These are phyloP conservation scores for Nyctanthes arbortristis DNA, from an alignment of 257 asterid genomes.

Conservation along the genomic window DNA sequence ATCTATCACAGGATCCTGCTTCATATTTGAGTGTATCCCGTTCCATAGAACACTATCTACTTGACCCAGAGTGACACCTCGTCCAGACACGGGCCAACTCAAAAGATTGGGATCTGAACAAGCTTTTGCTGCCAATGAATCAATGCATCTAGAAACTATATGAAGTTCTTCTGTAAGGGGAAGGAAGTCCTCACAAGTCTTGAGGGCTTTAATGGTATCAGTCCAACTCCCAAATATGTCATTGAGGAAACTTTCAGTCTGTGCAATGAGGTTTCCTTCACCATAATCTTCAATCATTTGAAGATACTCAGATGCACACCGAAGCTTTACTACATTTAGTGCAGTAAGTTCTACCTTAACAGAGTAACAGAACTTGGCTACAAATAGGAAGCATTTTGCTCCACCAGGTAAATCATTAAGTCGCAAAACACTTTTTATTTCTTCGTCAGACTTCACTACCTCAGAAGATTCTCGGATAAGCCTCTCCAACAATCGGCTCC, in stretches of 20 bases:
- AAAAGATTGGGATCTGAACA: conserved; percentile 32
- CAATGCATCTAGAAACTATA: conserved; percentile 46
- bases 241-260: conserved; percentile 35
- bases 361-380: conserved; percentile 54
- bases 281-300: conserved; percentile 50
- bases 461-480: conserved; percentile 29
- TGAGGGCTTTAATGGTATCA: conserved; percentile 41
- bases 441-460: neutral
- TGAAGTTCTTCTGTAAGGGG: conserved; percentile 47
- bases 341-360: conserved; percentile 44
- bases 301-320: conserved; percentile 55
- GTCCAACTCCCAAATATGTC: conserved; percentile 38
- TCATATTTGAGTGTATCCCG: conserved; percentile 33
- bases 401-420: conserved; percentile 54
- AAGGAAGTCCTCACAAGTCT: conserved; percentile 42
- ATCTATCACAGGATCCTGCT: conserved; percentile 23
- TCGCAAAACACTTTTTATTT: conserved; percentile 14
- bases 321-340: conserved; percentile 33
- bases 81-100: conserved; percentile 27
- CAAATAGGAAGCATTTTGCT: conserved; percentile 36
- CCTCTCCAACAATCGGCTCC: conserved; percentile 41
- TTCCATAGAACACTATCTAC: conserved; percentile 27
- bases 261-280: conserved; percentile 49
- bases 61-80: conserved; percentile 6
- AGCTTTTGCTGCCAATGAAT: conserved; percentile 41